Base-by-base conservation (phyloP, 371 early-diverging fungal species). In the Synchytrium microbalum region DNA sequence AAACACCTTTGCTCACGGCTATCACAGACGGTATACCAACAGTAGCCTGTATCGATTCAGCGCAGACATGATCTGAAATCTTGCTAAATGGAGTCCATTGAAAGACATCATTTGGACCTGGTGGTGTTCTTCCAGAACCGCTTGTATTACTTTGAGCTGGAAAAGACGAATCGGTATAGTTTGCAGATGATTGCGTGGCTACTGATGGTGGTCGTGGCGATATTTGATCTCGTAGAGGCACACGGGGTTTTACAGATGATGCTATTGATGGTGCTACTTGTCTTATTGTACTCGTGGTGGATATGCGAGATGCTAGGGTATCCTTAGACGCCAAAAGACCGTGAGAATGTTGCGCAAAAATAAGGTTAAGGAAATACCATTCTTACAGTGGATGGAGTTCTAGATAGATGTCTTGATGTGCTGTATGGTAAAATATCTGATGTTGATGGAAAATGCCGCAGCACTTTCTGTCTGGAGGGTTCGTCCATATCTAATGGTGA, bases 1-100 rank as follows among this genome's bases (percentile, higher is more conserved):
- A 10, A 38, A 38, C 46, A 5, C 19, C 46, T 5, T 19, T 31
- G 58, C 79, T 69, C 30, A 86, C 86, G 29, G 81, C 72, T 56
- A 86, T 68, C 3, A 81, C 83, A 1, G 86, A 82, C 19, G 83
- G 81, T 3, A 82, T 71, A 0, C 89, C 89, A 63, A 76, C 72
- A 61, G 71, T 79, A 38, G 75, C 71, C 24, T 73, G 80, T 58
- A 83, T 79, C 1, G 77, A 78, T 24, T 83, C 80, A 0, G 87
- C 83, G 59, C 83, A 83, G 2, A 90, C 67, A 25, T 86, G 83
- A 32, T 86, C 81, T 3, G 88, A 86, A 23, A 91, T 75, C 62
- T 80, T 83, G 1, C 75, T 65, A 25, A 91, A 69, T 0, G 84
- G 81, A 1, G 86, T 86, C 91, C 90, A 91, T 66, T 81, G 74